These are phyloP conservation scores for Starmerella lactis-condensi DNA, from an alignment of 805 yeast species.

Conservation along the genomic window DNA sequence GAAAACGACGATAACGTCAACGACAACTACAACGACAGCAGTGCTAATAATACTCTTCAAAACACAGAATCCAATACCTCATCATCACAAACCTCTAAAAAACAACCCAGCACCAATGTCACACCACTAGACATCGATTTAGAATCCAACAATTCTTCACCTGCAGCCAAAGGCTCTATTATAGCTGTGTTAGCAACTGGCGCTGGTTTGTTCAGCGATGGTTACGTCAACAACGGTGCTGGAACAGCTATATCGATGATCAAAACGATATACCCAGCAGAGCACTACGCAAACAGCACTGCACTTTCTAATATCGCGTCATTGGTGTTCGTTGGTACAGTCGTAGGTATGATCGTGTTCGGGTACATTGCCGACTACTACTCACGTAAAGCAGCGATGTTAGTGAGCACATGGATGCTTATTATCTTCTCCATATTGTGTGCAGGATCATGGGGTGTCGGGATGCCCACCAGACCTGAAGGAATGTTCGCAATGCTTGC, in stretches of 20 bases:
- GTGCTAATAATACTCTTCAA: no score
- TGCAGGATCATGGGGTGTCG: slow-evolving; percentile 77
- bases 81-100: background rate
- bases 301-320: slow-evolving; percentile 71
- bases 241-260: slow-evolving; percentile 61
- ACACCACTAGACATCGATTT: slow-evolving; percentile 1
- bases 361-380: slow-evolving; percentile 66
- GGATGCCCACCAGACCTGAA: slow-evolving; percentile 32
- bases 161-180: slow-evolving; percentile 21
- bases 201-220: slow-evolving; percentile 85
- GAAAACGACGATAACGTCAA: slow-evolving; percentile 1
- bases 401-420: slow-evolving; percentile 54
- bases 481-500: slow-evolving; percentile 76
- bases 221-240: slow-evolving; percentile 73
- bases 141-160: background rate
- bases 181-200: slow-evolving; percentile 73
- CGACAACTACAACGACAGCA: no score
- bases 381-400: slow-evolving; percentile 71
- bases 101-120: background rate
- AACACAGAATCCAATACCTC: no score
- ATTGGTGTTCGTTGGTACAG: slow-evolving; percentile 83
- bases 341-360: slow-evolving; percentile 64
- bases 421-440: slow-evolving; percentile 61
- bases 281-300: slow-evolving; percentile 35
- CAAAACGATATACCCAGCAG: slow-evolving; percentile 41